Evolutionary conservation across 2,329 filamentous ascomycete genomes (phyloP), one percentile per base, ranked within the genome.

Genomic region (Phialemonium atrogriseum): DNA sequence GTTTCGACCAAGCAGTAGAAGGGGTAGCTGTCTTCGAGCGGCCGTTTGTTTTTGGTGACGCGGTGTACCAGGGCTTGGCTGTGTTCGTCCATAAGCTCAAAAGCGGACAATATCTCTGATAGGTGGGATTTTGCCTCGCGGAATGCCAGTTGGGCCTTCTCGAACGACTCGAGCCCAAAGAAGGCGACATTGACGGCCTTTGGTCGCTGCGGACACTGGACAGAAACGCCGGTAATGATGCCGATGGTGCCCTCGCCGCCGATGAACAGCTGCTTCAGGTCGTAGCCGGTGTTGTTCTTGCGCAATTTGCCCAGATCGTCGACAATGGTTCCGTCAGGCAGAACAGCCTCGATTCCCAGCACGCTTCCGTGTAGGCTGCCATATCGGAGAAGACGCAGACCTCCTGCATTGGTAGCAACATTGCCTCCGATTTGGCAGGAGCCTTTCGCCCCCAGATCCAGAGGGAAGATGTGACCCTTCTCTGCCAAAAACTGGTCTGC

Each of bases 221-320:
- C 82, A 4, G 87, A 88, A 22, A 96, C 71, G 27, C 76, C 88
- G 12, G 91, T 98, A 48, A 98, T 84, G 49, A 96, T 83, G 32
- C 91, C 91, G 41, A 96, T 82, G 5, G 91, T 96, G 15, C 91
- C 91, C 59, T 98, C 91, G 19, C 80, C 84, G 27, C 91, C 91
- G 48, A 98, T 94, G 56, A 98, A 95, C 21, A 95, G 73, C 59
- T 95, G 89, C 66, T 95, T 95, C 35, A 95, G 60, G 55, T 98
- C 93, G 59, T 96, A 98, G 17, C 91, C 91, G 2, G 91, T 98
- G 64, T 98, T 98, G 69, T 98, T 96, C 69, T 98, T 98, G 44
- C 91, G 78, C 36, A 98, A 68, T 37, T 75, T 88, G 45, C 77
- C 82, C 19, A 98, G 76, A 47, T 95, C 87, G 47, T 96, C 79